phyloP scores from a whole-genome alignment of 148 eudicot species.

The Suaeda aralocaspica region DNA sequence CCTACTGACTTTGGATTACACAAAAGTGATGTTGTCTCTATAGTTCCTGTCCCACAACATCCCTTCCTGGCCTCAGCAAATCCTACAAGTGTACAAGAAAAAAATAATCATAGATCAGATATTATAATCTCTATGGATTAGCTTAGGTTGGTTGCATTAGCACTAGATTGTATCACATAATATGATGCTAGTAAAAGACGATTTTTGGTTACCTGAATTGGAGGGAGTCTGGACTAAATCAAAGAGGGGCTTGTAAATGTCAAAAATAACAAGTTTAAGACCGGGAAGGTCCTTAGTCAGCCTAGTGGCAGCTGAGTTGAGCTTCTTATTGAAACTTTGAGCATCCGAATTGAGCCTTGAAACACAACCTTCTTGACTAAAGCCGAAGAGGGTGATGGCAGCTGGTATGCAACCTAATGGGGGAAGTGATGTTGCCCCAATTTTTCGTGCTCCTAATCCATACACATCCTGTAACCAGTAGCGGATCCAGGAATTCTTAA shows the following conservation, averaged over 20 bases:
- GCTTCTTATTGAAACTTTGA: constrained; percentile 71
- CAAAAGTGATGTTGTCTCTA: constrained; percentile 74
- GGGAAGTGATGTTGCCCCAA: constrained; percentile 94
- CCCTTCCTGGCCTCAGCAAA: constrained; percentile 78
- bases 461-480: constrained; percentile 57
- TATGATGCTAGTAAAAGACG: background rate
- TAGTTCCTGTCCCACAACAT: constrained; percentile 87
- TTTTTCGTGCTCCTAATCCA: constrained; percentile 72
- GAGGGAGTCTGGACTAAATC: constrained; percentile 64
- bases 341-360: constrained; percentile 61
- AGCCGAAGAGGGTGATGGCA: constrained; percentile 61
- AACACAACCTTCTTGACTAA: constrained; percentile 58
- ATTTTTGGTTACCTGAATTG: constrained; percentile 39
- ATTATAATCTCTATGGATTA: too few relatives aligned
- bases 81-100: constrained; percentile 34
- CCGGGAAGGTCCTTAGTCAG: constrained; percentile 60
- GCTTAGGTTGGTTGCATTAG: background rate
- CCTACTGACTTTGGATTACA: constrained; percentile 78
- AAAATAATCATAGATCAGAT: background rate
- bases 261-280: constrained; percentile 71
- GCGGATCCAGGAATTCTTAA: too few relatives aligned
- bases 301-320: constrained; percentile 53
- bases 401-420: constrained; percentile 89
- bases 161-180: background rate
- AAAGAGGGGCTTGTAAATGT: constrained; percentile 75